A percentile compares a stretch with the other conserved stretches of the same genome.
Evolutionary conservation across 257 asterid genomes (phyloP).

Genomic region (Salvia miltiorrhiza): DNA sequence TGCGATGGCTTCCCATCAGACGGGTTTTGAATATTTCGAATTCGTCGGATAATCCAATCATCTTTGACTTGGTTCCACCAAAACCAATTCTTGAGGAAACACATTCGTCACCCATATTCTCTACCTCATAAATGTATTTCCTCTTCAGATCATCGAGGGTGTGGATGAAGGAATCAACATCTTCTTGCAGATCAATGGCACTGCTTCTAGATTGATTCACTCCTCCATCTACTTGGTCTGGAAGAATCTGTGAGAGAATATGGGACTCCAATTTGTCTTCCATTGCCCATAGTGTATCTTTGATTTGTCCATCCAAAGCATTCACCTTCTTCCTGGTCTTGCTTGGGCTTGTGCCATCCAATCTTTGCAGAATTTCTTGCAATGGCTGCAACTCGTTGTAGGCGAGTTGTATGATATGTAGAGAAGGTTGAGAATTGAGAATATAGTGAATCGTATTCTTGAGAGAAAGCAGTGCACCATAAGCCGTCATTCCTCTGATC

Average conservation of each 20-base stretch:
- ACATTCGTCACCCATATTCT: not conserved
- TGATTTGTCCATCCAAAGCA: not conserved
- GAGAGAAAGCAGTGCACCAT: conserved; percentile 11
- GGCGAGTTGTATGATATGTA: not conserved
- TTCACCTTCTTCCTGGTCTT: not conserved
- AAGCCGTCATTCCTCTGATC: conserved; percentile 13
- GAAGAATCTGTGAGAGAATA: not conserved
- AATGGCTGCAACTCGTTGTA: not conserved
- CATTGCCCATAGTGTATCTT: not conserved
- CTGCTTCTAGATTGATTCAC: too few species aligned
- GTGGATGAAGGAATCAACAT: not conserved
- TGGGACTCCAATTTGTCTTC: not conserved
- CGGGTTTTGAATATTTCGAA: not conserved
- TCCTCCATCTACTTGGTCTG: too few species aligned
- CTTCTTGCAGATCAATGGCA: not conserved
- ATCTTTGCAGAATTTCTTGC: not conserved
- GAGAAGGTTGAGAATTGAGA: not conserved
- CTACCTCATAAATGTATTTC: not conserved
- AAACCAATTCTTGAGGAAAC: too few species aligned
- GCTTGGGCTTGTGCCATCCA: not conserved
- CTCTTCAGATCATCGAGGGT: not conserved
- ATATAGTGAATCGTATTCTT: not conserved
- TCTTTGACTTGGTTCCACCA: not conserved
- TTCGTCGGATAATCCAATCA: not conserved
- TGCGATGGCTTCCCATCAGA: too few species aligned